Evolutionary conservation across 1,284 basidiomycete genomes (phyloP).

Genomic region (Ustilago shanxiensis): DNA sequence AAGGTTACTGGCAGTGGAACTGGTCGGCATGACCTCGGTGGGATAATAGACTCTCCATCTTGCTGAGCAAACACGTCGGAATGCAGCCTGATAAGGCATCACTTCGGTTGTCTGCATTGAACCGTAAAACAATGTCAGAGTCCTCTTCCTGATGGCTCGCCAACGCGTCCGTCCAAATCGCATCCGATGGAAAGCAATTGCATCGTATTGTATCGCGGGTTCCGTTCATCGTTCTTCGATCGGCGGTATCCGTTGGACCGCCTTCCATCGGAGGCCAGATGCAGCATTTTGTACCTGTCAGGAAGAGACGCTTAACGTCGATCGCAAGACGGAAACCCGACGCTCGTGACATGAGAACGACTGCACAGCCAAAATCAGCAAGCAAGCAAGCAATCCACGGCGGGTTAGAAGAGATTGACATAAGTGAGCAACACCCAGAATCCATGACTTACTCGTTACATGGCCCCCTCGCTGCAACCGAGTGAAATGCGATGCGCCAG

Average conservation of each 20-base stretch:
- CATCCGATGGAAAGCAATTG: slow-evolving; percentile 1
- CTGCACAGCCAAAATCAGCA: background rate
- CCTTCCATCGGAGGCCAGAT: slow-evolving; percentile 1
- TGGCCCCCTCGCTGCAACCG: background rate
- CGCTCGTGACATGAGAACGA: background rate
- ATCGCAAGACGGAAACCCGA: background rate
- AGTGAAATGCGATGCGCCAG: background rate
- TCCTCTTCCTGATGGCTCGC: background rate
- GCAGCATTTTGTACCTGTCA: background rate
- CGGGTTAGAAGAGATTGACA: background rate
- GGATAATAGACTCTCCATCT: slow-evolving; percentile 1
- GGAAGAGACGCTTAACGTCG: background rate
- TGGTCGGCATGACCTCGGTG: slow-evolving; percentile 4
- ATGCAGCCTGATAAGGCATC: background rate
- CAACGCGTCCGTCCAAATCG: too few species aligned
- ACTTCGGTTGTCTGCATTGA: background rate
- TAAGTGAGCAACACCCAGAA: slow-evolving; percentile 1
- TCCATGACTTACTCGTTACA: background rate
- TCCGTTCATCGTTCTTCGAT: background rate
- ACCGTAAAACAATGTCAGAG: background rate
- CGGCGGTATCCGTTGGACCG: background rate
- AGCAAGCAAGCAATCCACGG: too few species aligned
- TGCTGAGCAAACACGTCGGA: slow-evolving; percentile 3
- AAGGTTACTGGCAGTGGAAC: background rate
- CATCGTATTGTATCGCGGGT: background rate